Conservation (phyloP, 1,139 yeast genomes). For the Magnusiomyces fungicola region DNA sequence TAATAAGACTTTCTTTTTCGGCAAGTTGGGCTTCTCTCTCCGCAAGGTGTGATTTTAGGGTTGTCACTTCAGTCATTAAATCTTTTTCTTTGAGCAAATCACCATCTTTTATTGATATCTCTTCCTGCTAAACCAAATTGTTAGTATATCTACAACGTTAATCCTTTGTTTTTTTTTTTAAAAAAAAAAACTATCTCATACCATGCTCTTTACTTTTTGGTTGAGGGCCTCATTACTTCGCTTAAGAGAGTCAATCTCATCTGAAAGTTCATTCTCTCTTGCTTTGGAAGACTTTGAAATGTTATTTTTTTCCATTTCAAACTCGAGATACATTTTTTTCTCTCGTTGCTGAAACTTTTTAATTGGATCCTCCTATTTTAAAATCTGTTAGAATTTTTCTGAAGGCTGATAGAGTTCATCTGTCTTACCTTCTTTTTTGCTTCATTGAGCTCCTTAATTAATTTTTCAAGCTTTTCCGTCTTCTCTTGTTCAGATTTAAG, state of each 20-base stretch:
- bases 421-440: conserved; percentile 8
- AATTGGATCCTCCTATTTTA: conserved; percentile 13
- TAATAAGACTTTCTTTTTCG: conserved; percentile 6
- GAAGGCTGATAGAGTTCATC: background rate
- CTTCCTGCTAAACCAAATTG: background rate
- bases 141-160: background rate
- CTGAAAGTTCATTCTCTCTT: conserved; percentile 6
- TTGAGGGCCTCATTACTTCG: conserved; percentile 1
- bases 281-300: conserved; percentile 2
- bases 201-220: conserved; percentile 10
- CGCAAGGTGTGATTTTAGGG: conserved; percentile 3
- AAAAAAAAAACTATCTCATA: background rate
- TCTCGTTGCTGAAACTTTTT: conserved; percentile 12
- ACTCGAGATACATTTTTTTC: conserved; percentile 12
- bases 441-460: background rate
- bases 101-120: background rate
- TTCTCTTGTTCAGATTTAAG: conserved; percentile 10
- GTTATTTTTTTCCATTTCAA: conserved; percentile 13
- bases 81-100: background rate
- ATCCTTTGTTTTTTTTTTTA: background rate
- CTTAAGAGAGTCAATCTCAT: conserved; percentile 7
- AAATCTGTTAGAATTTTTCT: background rate
- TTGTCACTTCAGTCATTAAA: background rate
- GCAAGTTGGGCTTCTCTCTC: conserved; percentile 11
- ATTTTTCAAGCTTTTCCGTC: background rate